Conservation (phyloP, 1,284 basidiomycete genomes). For the Heterobasidion occidentale region DNA sequence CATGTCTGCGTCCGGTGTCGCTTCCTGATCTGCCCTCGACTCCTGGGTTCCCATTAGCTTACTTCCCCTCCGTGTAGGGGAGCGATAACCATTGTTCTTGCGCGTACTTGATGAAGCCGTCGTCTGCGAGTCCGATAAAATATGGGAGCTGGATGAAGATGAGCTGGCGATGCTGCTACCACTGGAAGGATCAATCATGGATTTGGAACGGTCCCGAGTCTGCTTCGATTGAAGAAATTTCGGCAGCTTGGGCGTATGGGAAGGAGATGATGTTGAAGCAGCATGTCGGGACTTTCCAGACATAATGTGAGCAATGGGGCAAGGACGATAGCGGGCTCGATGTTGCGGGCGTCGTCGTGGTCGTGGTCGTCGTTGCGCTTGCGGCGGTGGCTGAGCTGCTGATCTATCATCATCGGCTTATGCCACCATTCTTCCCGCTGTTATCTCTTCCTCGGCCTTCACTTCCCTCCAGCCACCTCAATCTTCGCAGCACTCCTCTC, state of each 20-base stretch:
- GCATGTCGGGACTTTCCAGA: slow-evolving; percentile 17
- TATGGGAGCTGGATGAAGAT: slow-evolving; percentile 1
- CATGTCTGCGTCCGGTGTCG: slow-evolving; percentile 23
- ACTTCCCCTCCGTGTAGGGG: slow-evolving; percentile 16
- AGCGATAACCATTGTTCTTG: slow-evolving; percentile 3
- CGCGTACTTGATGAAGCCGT: neutral
- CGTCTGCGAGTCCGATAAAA: neutral
- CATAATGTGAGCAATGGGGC: slow-evolving; percentile 9
- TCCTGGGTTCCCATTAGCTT: slow-evolving; percentile 20
- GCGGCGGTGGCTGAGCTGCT: too few relatives aligned
- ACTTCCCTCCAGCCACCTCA: too few relatives aligned
- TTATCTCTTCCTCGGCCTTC: too few relatives aligned
- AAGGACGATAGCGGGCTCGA: neutral
- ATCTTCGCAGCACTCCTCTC: too few relatives aligned
- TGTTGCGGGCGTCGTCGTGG: slow-evolving; percentile 6
- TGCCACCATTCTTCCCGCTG: too few relatives aligned
- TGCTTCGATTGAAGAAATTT: slow-evolving; percentile 57
- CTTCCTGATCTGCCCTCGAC: slow-evolving; percentile 3
- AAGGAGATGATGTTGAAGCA: slow-evolving; percentile 7
- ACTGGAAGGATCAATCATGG: slow-evolving; percentile 38
- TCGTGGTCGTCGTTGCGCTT: slow-evolving; percentile 1
- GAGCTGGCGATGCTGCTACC: slow-evolving; percentile 31
- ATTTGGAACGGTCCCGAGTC: slow-evolving; percentile 51
- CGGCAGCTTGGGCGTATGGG: slow-evolving; percentile 43
- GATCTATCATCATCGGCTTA: too few relatives aligned